Base-by-base conservation (phyloP, 2,329 filamentous ascomycete species). In the Plenodomus lindquistii region DNA sequence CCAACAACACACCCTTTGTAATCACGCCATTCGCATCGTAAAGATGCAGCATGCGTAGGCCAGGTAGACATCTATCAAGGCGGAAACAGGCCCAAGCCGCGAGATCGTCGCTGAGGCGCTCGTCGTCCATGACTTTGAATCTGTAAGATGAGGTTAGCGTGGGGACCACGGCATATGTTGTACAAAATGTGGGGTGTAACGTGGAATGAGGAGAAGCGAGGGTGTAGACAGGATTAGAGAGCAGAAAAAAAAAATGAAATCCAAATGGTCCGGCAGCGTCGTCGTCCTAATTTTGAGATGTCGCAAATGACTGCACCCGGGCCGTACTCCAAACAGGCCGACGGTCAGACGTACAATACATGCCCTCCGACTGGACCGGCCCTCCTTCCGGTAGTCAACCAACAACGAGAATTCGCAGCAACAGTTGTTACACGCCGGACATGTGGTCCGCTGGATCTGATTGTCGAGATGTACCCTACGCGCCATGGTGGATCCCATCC, bases 71-170 rank as follows among this genome's bases (percentile, higher is more conserved):
- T 7, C 91, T 82, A 73, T 97, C 91, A 18, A 97, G 81, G 34
- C 91, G 82, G 60, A 96, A 86, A 65, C 91, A 96, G 1, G 89
- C 85, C 94, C 94, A 97, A 2, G 88, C 91, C 10, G 91, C 87
- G 47, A 96, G 73, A 50, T 87, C 82, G 64, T 97, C 91, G 31
- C 59, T 59, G 3, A 86, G 85, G 57, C 92, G 83, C 71, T 93
- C 88, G 59, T 96, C 88, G 69, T 97, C 90, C 71, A 91, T 88
- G 58, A 97, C 80, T 62, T 95, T 91, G 77, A 97, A 89, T 59
- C 84, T 86, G 46, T 34, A 13, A 10, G 29, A 19, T 4, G 6
- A 8, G 2, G n/a, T n/a, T n/a, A n/a, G 13, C 13, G 40, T 59
- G 31, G 54, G 54, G 40, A 45, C 4, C 11, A 31, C 6, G 6